These are phyloP conservation scores for Silene latifolia DNA, from an alignment of 148 eudicot genomes.

Conservation along the genomic window DNA sequence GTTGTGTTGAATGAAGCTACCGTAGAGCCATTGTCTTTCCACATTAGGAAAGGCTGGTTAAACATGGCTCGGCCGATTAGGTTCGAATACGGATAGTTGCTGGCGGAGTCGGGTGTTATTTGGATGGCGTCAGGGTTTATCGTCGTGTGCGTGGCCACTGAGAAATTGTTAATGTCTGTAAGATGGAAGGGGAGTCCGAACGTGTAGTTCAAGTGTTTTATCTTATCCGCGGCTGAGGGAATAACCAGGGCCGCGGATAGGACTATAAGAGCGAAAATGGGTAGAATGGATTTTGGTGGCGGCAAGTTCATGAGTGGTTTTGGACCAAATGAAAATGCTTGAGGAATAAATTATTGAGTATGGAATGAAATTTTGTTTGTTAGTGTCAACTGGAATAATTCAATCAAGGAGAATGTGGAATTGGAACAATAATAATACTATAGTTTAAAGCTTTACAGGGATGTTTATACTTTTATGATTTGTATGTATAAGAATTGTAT, in stretches of 20 bases:
- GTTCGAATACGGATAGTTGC: conserved; percentile 20
- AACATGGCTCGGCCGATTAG: conserved; percentile 48
- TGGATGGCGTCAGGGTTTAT: conserved; percentile 60
- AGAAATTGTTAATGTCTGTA: conserved; percentile 13
- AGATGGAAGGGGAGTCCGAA: conserved; percentile 42
- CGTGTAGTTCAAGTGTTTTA: background rate
- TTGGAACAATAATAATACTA: background rate
- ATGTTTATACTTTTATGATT: background rate
- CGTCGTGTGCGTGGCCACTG: conserved; percentile 25
- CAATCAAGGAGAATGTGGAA: background rate
- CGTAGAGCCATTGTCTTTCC: conserved; percentile 24
- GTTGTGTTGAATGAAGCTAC: conserved; percentile 61
- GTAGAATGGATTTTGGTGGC: background rate
- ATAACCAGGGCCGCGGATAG: background rate
- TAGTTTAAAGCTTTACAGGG: background rate
- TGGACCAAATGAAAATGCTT: background rate
- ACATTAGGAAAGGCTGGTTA: conserved; percentile 32
- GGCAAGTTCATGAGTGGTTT: background rate
- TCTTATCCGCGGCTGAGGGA: background rate
- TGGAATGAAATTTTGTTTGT: no score
- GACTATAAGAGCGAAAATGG: conserved; percentile 1
- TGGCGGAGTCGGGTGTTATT: conserved; percentile 60
- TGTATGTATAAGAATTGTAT: background rate
- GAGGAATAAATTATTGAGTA: background rate
- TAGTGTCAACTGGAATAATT: no score